These are phyloP conservation scores for Gossypium ekmanianum DNA, from an alignment of 345 rosid genomes.

Conservation along the genomic window DNA sequence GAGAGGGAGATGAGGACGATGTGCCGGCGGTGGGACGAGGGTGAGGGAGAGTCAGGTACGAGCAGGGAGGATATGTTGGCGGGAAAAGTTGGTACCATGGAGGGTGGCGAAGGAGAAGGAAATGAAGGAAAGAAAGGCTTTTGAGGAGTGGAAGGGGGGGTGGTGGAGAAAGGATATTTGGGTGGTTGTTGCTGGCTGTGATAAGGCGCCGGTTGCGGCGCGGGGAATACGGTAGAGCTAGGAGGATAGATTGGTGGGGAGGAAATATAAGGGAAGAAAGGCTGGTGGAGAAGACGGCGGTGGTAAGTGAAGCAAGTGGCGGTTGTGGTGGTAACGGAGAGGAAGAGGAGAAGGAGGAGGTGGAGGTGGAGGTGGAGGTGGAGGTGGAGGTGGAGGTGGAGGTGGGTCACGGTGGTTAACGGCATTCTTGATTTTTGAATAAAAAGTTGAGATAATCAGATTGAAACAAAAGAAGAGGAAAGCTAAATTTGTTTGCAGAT, in stretches of 20 bases:
- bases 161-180: constrained; percentile 43
- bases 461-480: background rate
- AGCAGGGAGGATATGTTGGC: constrained; percentile 84
- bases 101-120: constrained; percentile 35
- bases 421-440: background rate
- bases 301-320: constrained; percentile 10
- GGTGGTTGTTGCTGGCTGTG: constrained; percentile 35
- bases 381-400: background rate
- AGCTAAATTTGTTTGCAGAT: background rate
- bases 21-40: constrained; percentile 27
- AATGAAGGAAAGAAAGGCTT: constrained; percentile 48
- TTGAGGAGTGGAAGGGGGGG: constrained; percentile 31
- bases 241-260: constrained; percentile 42
- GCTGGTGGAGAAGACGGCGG: constrained; percentile 72
- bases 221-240: constrained; percentile 30
- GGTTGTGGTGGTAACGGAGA: constrained; percentile 5
- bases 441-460: background rate
- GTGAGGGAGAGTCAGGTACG: constrained; percentile 45
- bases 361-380: background rate
- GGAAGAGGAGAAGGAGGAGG: constrained; percentile 26
- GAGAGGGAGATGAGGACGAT: constrained; percentile 44
- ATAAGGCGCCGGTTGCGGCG: constrained; percentile 27
- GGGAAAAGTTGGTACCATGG: constrained; percentile 64
- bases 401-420: background rate
- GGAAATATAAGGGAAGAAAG: constrained; percentile 41